phyloP scores from a whole-genome alignment of 2,329 filamentous ascomycete species.

The Neofusicoccum umdonicola region DNA sequence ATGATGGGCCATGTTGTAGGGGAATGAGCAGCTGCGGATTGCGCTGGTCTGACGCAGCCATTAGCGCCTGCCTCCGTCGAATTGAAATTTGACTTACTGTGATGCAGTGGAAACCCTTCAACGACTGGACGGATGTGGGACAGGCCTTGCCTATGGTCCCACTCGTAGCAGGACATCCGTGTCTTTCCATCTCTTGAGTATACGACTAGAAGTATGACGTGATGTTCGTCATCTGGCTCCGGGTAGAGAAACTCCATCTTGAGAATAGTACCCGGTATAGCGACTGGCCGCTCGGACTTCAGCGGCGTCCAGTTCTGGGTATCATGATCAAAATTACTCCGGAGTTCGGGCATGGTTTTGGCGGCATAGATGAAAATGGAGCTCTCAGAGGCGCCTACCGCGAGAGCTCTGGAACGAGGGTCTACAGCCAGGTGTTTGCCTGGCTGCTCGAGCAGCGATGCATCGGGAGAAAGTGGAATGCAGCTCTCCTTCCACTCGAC shows the following conservation, averaged over 20 bases:
- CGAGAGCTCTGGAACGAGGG: conserved; percentile 63
- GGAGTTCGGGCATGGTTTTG: conserved; percentile 54
- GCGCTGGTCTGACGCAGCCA: conserved; percentile 28
- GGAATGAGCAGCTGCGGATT: conserved; percentile 41
- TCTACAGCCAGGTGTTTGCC: conserved; percentile 73
- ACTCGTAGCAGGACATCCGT: conserved; percentile 51
- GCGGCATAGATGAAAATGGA: conserved; percentile 72
- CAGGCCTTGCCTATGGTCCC: conserved; percentile 48
- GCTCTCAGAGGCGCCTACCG: conserved; percentile 68
- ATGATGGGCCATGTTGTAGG: conserved; percentile 38
- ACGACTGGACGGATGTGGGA: conserved; percentile 21
- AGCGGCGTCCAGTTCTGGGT: conserved; percentile 58
- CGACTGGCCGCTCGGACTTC: conserved; percentile 46
- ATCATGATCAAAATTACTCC: conserved; percentile 48
- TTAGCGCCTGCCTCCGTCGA: not conserved
- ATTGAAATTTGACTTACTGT: conserved; percentile 19
- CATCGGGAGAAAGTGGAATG: conserved; percentile 58
- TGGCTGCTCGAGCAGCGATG: conserved; percentile 54
- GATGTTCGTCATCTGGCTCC: conserved; percentile 61
- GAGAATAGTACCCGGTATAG: conserved; percentile 70
- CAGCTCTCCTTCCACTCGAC: conserved; percentile 62
- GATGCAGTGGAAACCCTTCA: conserved; percentile 7
- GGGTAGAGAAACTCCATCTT: conserved; percentile 85
- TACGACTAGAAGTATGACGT: conserved; percentile 73
- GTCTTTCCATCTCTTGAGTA: conserved; percentile 45